Evolutionary conservation across 371 early-diverging fungal species (phyloP), one percentile per base, ranked within the genome.

Genomic region (Apophysomyces elegans): DNA sequence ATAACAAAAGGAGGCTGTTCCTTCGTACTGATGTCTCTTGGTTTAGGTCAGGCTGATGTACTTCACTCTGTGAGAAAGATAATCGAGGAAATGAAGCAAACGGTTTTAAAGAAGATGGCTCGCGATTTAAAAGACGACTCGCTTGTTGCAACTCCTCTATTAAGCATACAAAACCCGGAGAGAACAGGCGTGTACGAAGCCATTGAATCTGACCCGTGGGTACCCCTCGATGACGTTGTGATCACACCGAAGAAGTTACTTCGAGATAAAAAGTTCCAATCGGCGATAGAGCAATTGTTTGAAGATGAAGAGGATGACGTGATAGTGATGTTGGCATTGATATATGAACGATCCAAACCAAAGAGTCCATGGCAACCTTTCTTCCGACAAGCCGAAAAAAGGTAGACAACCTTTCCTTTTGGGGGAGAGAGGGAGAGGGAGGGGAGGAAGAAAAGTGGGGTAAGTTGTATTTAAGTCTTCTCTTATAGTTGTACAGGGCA

Each of bases 221-320:
- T 63, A 11, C 65, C 66, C 35, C 46, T 71, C 26, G 69, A 75
- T 44, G 50, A 21, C 5, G 72, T 78, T 43, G 59, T 72, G 14
- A 75, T 82, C 14, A 78, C 78, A 1, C 13, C 67, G 11, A 70
- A 72, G 14, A 62, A 62, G 7, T 46, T 77, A n/a, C 46, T 80
- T 21, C 64, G 69, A 11, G 65, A 80, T 39, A 44, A 43, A 9
- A 43, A 46, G 12, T 76, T 77, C 63, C 61, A 68, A 14, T 26
- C 44, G 0, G 74, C 76, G 9, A 58, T 77, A 11, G 64, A 64
- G 0, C 65, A 66, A 18, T 37, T 74, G 12, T 71, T 80, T 50
- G 83, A 82, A 43, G 75, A 79, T 39, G 84, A 81, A 77, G 84
- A 84, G 13, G 73, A 70, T 32, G 86, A 84, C 60, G 70, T 82